Evolutionary conservation across 1,284 basidiomycete species (phyloP), one percentile per base, ranked within the genome.

Genomic region (Ceraceosorus guamensis): DNA sequence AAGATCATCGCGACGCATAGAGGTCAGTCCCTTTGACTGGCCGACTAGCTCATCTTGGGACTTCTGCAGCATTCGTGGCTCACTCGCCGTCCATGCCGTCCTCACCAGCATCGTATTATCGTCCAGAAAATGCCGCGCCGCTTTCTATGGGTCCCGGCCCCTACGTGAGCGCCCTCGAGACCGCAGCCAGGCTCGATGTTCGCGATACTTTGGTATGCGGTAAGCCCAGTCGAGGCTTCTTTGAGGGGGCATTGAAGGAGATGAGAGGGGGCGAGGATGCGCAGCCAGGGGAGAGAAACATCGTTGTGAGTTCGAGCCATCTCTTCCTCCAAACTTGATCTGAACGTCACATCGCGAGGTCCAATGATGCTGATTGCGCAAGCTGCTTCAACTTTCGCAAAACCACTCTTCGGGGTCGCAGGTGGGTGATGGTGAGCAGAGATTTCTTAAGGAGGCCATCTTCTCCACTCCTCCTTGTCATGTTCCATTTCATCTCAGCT

Each of bases 131-230:
- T 32, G 80, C 82, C 35, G 80, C 79, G 0, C 77, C 77, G 2
- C 78, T 87, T 4, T 84, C 83, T 0, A 78, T 87, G 11, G 86
- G 86, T 1, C 83, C 84, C 0, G 86, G 86, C 0, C 83, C 85
- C 0, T 88, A 87, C 65, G 81, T 88, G 4, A 69, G 78, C 1
- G 84, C 83, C 0, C 78, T 88, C 5, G 86, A 87, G 65, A 74
- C 78, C 2, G 84, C 84, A 0, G 64, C 81, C 0, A 81, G 79
- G 0, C 62, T 79, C 18, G 63, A 78, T 11, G 83, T 84, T 0
- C 79, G 80, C 37, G 4, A 55, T 14, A 54, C 51, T 31, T 14
- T 56, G 14, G 78, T 84, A 7, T 81, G 87, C 5, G 86, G 86
- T 3, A 88, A 87, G 68, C 86, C 86, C 0, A 81, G 79, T 0